Base-by-base conservation (phyloP, 495 filamentous ascomycete genomes). In the Chaetomium tenue region DNA sequence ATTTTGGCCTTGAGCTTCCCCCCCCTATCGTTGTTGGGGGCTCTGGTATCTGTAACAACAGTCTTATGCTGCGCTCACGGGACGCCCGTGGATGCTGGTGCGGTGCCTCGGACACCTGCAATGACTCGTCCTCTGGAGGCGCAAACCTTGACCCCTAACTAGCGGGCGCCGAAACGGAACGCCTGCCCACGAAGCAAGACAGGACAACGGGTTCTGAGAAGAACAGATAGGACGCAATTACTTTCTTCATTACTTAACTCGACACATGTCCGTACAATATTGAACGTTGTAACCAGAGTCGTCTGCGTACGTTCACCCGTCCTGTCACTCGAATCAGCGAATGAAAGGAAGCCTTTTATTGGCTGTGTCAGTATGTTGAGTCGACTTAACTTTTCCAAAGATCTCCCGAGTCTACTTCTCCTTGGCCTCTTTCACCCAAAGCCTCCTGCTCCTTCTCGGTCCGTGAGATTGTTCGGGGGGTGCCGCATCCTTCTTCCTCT, bases 31-130 rank as follows among this genome's bases (percentile, higher is more conserved):
- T 9, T 20, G 12, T n/a, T 37, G 18, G 51, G 44, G 56, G 46
- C 42, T 59, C 33, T 16, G 46, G 22, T 37, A 58, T 54, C 25
- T 64, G 63, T 64, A 64, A 22, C 55, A 60, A 53, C 55, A 59
- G 22, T n/a, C 52, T 16, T 58, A 54, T 59, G n/a, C 48, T 54
- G 48, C 9, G 51, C 7, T 48, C 5, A 20, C 0, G 12, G 6
- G 23, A 20, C 2, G n/a, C 12, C 39, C 16, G 28, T 22, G 51
- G 37, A 16, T 28, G 2, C n/a, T 22, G 60, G 58, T 42, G 20
- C 20, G 60, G 5, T 46, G 51, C 8, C 9, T 55, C 11, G 6
- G 50, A 0, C 20, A 62, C 12, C 2, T 18, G 55, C 39, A 16
- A 16, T 26, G 39, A 7, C 16, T 9, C 5, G 44, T 7, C 44